Evolutionary conservation across 2,329 filamentous ascomycete species (phyloP).

Genomic region (Aspergillus intermedius): DNA sequence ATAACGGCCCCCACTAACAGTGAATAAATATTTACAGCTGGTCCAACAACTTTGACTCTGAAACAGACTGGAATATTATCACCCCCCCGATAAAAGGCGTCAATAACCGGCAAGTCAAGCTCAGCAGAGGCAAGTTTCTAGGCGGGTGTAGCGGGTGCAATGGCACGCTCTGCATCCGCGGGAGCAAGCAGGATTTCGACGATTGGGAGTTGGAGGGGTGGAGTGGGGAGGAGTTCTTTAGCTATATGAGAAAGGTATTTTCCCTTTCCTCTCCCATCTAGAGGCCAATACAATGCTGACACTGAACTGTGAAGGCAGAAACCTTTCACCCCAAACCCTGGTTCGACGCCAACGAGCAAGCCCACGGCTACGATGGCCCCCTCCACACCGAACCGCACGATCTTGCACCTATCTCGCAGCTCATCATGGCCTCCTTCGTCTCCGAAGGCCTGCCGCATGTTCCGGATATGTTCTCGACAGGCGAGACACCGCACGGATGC

Average conservation of each 20-base stretch:
- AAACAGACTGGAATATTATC: constrained; percentile 42
- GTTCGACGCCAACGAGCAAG: constrained; percentile 45
- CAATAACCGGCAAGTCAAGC: constrained; percentile 35
- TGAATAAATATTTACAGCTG: constrained; percentile 18
- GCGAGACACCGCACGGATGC: constrained; percentile 48
- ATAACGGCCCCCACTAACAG: background rate
- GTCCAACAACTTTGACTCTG: constrained; percentile 38
- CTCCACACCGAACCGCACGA: constrained; percentile 54
- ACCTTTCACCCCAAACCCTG: constrained; percentile 54
- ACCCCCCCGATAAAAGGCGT: constrained; percentile 35
- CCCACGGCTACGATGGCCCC: constrained; percentile 48
- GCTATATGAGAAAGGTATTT: constrained; percentile 49
- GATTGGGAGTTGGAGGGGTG: constrained; percentile 51
- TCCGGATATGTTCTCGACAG: constrained; percentile 54
- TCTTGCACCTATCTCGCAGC: constrained; percentile 52
- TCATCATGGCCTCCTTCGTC: constrained; percentile 50
- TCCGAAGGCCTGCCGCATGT: constrained; percentile 50
- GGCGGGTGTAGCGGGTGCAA: constrained; percentile 40
- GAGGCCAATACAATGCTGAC: background rate
- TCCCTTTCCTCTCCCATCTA: background rate
- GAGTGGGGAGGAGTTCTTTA: constrained; percentile 53
- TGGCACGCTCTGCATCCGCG: constrained; percentile 40
- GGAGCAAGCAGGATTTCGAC: constrained; percentile 43
- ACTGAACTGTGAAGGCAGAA: constrained; percentile 38
- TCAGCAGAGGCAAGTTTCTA: constrained; percentile 40